Percentiles rank a stretch among this genome's conserved stretches.
phyloP scores from a whole-genome alignment of 2,329 filamentous ascomycete genomes.

The Penicillium griseofulvum region DNA sequence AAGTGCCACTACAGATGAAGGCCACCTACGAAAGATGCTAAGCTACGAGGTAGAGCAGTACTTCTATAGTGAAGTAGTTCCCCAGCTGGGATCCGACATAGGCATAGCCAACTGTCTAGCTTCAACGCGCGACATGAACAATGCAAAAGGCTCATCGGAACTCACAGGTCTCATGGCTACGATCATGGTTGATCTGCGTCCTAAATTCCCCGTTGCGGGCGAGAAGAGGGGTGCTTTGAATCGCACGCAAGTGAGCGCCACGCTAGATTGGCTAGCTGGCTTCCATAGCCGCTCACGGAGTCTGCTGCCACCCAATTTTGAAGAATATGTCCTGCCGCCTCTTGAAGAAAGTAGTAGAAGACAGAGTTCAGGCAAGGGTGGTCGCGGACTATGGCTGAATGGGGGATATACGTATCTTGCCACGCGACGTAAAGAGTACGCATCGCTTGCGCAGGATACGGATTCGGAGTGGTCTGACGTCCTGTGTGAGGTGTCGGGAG shows the following conservation, averaged over 20 bases:
- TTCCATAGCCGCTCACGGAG: slow-evolving; percentile 60
- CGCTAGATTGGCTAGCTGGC: slow-evolving; percentile 60
- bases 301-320: slow-evolving; percentile 27
- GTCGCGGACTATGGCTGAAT: slow-evolving; percentile 56
- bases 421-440: slow-evolving; percentile 59
- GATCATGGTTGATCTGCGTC: slow-evolving; percentile 57
- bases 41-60: slow-evolving; percentile 67
- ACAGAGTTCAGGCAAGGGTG: slow-evolving; percentile 19
- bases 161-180: slow-evolving; percentile 49
- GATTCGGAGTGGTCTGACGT: slow-evolving; percentile 56
- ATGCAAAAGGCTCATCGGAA: slow-evolving; percentile 25
- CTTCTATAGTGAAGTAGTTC: slow-evolving; percentile 60
- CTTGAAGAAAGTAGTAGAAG: slow-evolving; percentile 51
- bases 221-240: slow-evolving; percentile 43
- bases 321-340: slow-evolving; percentile 48
- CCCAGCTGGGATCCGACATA: slow-evolving; percentile 44
- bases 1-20: slow-evolving; percentile 49
- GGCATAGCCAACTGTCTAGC: slow-evolving; percentile 53
- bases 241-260: slow-evolving; percentile 50
- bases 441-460: slow-evolving; percentile 45
- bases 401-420: slow-evolving; percentile 69
- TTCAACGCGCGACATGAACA: slow-evolving; percentile 38
- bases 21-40: slow-evolving; percentile 63
- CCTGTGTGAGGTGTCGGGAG: slow-evolving; percentile 44
- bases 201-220: slow-evolving; percentile 54